Evolutionary conservation across 1,284 basidiomycete species (phyloP).

Genomic region (Trametes pubescens): DNA sequence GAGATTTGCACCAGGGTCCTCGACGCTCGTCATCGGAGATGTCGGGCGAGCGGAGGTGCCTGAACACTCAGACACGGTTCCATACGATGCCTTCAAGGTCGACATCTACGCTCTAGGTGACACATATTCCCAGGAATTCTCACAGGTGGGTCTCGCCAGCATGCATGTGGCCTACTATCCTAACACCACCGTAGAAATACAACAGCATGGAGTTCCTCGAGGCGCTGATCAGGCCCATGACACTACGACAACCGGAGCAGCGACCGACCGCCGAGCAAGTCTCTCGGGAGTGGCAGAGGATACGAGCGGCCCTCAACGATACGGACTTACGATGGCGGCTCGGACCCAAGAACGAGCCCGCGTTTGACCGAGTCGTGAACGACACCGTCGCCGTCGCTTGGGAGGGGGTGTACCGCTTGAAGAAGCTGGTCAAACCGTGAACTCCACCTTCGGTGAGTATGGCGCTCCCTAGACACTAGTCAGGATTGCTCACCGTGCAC

Average conservation of each 20-base stretch:
- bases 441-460: neutral
- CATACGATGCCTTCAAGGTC: conserved; percentile 43
- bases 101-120: conserved; percentile 43
- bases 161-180: too few species aligned
- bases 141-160: conserved; percentile 2
- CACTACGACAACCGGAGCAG: neutral
- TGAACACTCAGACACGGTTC: conserved; percentile 36
- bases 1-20: conserved; percentile 14
- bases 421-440: conserved; percentile 7
- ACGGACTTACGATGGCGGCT: conserved; percentile 19
- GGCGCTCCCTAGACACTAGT: neutral
- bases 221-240: conserved; percentile 7
- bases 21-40: conserved; percentile 22
- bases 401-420: conserved; percentile 25
- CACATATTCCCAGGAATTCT: conserved; percentile 33
- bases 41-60: conserved; percentile 38
- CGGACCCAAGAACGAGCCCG: conserved; percentile 11
- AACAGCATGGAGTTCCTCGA: conserved; percentile 2
- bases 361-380: conserved; percentile 23
- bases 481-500: neutral
- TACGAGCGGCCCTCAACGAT: neutral
- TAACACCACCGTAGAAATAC: neutral
- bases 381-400: conserved; percentile 27
- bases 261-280: neutral
- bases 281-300: neutral